phyloP scores from a whole-genome alignment of 2,329 filamentous ascomycete species.

The Fusarium compactum region DNA sequence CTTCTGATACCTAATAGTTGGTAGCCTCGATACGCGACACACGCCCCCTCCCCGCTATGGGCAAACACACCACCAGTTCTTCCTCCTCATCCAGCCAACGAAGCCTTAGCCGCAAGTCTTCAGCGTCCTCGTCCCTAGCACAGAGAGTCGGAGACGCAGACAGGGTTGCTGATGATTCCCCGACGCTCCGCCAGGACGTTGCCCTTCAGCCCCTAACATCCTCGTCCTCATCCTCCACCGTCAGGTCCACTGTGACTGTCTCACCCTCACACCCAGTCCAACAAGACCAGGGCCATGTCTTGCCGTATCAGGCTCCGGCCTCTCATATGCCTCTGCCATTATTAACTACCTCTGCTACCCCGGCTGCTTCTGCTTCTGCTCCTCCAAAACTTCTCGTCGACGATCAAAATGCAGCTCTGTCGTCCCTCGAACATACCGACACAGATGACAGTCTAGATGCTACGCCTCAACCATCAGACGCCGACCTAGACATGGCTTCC shows the following conservation, averaged over 20 bases:
- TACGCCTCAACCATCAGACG: slow-evolving; percentile 31
- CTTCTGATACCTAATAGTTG: slow-evolving; percentile 1
- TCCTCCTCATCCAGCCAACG: slow-evolving; percentile 38
- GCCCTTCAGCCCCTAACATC: slow-evolving; percentile 51
- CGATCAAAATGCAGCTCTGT: slow-evolving; percentile 27
- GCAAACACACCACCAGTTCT: slow-evolving; percentile 38
- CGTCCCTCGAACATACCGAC: slow-evolving; percentile 14
- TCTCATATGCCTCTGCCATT: slow-evolving; percentile 40
- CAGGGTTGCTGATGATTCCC: slow-evolving; percentile 47
- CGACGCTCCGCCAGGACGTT: slow-evolving; percentile 47
- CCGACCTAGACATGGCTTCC: slow-evolving; percentile 50
- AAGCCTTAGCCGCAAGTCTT: slow-evolving; percentile 41
- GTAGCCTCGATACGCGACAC: slow-evolving; percentile 16
- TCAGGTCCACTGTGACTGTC: slow-evolving; percentile 46
- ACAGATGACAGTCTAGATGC: slow-evolving; percentile 44
- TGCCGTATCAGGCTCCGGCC: slow-evolving; percentile 43
- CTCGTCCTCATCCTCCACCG: slow-evolving; percentile 43
- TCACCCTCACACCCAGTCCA: slow-evolving; percentile 42
- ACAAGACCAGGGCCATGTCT: slow-evolving; percentile 44
- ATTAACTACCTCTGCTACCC: slow-evolving; percentile 41
- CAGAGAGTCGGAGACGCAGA: slow-evolving; percentile 36
- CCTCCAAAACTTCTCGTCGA: slow-evolving; percentile 1
- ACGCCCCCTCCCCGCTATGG: slow-evolving; percentile 47
- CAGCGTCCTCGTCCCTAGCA: slow-evolving; percentile 41
- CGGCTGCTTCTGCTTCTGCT: slow-evolving; percentile 22